Percentiles rank a stretch among this genome's conserved stretches.
phyloP scores from a whole-genome alignment of 805 yeast genomes.

The Yarrowia sp. region DNA sequence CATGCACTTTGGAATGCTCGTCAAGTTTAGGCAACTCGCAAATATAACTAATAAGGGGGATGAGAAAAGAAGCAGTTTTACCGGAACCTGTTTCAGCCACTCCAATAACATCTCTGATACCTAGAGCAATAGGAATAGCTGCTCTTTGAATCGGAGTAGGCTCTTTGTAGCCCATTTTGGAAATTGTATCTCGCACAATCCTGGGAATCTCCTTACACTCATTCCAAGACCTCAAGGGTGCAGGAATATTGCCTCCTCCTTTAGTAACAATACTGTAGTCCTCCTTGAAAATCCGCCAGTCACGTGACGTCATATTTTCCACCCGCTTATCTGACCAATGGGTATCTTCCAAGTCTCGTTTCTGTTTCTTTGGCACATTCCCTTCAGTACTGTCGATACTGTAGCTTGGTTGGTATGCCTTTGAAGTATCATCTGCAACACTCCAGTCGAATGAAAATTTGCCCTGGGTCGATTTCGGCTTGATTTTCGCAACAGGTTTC shows the following conservation, averaged over 20 bases:
- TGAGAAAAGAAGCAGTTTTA: conserved; percentile 77
- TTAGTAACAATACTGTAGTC: conserved; percentile 66
- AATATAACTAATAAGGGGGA: conserved; percentile 67
- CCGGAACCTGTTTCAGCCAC: conserved; percentile 98
- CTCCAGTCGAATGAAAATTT: conserved; percentile 71
- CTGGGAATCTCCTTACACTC: conserved; percentile 54
- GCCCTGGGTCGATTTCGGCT: conserved; percentile 12
- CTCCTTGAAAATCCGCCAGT: conserved; percentile 85
- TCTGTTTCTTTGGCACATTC: conserved; percentile 23
- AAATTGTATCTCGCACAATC: conserved; percentile 39
- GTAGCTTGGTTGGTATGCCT: conserved; percentile 46
- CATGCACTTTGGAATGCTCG: conserved; percentile 51
- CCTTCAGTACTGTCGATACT: conserved; percentile 33
- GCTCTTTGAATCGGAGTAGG: conserved; percentile 95
- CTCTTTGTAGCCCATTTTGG: conserved; percentile 46
- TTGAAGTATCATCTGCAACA: conserved; percentile 61
- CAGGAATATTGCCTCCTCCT: conserved; percentile 43
- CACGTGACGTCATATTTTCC: conserved; percentile 69
- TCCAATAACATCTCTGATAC: conserved; percentile 69
- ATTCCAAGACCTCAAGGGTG: conserved; percentile 73
- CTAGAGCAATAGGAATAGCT: conserved; percentile 68
- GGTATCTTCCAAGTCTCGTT: conserved; percentile 31
- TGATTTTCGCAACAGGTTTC: not conserved
- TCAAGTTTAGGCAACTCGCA: conserved; percentile 48
- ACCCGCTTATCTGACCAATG: conserved; percentile 72